Evolutionary conservation across 345 rosid genomes (phyloP).

Genomic region (Eucalyptus marginata): DNA sequence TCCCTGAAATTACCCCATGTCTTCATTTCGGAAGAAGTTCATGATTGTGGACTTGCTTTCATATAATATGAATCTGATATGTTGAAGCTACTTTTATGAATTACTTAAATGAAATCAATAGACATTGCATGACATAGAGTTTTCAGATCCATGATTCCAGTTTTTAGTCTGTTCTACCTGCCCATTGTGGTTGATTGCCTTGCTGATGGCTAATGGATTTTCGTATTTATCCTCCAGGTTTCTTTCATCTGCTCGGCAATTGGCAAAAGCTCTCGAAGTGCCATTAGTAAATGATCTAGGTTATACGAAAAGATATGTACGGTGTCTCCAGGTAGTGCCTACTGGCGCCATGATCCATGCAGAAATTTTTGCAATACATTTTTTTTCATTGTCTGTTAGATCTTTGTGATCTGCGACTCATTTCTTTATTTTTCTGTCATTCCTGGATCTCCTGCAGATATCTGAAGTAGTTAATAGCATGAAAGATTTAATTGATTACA

Average conservation of each 20-base stretch:
- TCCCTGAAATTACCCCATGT: background rate
- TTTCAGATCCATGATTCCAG: background rate
- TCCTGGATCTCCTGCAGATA: constrained; percentile 30
- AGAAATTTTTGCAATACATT: background rate
- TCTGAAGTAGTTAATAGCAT: constrained; percentile 98
- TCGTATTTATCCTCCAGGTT: constrained; percentile 33
- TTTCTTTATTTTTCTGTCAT: background rate
- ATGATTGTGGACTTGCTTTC: background rate
- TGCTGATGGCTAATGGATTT: background rate
- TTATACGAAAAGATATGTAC: constrained; percentile 93
- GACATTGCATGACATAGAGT: background rate
- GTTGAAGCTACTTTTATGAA: background rate
- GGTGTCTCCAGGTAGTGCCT: constrained; percentile 88
- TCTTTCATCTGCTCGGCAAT: constrained; percentile 94
- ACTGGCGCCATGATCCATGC: background rate
- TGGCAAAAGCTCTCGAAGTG: constrained; percentile 94
- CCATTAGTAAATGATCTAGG: constrained; percentile 98
- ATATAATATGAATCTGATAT: background rate
- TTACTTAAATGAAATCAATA: background rate
- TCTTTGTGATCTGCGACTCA: background rate
- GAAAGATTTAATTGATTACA: constrained; percentile 99
- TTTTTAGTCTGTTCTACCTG: background rate
- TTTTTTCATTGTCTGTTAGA: background rate
- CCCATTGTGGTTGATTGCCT: background rate
- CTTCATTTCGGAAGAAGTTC: background rate